Evolutionary conservation across 306 rosid genomes (phyloP).

Genomic region (Alnus glutinosa): DNA sequence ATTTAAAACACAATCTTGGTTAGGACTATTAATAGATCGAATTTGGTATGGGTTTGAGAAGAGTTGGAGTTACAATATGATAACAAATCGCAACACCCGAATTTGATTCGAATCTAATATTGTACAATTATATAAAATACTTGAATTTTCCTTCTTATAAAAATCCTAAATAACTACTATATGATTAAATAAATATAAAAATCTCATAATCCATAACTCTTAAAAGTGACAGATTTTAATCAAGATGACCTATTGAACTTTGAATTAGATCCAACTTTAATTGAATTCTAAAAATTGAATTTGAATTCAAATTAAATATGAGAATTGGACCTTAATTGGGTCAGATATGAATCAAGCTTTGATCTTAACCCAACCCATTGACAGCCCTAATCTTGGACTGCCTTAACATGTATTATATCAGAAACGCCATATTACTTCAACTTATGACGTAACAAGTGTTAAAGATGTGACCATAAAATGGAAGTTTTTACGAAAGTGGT

Average conservation of each 20-base stretch:
- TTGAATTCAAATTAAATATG: neutral
- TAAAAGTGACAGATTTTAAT: neutral
- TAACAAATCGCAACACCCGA: neutral
- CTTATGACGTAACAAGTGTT: neutral
- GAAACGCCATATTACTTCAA: neutral
- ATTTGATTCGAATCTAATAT: neutral
- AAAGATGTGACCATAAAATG: neutral
- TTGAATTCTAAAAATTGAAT: neutral
- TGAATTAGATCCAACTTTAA: neutral
- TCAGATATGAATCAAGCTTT: neutral
- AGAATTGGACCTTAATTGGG: neutral
- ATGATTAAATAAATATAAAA: neutral
- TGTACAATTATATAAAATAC: neutral
- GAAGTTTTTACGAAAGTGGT: neutral
- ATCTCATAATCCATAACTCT: neutral
- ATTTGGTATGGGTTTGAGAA: neutral
- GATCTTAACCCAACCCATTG: neutral
- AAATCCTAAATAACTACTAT: neutral
- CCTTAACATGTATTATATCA: conserved; percentile 1
- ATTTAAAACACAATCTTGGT: neutral
- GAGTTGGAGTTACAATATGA: neutral
- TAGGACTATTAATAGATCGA: neutral
- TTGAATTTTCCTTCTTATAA: neutral
- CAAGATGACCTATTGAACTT: neutral
- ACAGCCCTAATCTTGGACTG: neutral